phyloP scores from a whole-genome alignment of 2,329 filamentous ascomycete genomes.

The Elsinoe ampelina region DNA sequence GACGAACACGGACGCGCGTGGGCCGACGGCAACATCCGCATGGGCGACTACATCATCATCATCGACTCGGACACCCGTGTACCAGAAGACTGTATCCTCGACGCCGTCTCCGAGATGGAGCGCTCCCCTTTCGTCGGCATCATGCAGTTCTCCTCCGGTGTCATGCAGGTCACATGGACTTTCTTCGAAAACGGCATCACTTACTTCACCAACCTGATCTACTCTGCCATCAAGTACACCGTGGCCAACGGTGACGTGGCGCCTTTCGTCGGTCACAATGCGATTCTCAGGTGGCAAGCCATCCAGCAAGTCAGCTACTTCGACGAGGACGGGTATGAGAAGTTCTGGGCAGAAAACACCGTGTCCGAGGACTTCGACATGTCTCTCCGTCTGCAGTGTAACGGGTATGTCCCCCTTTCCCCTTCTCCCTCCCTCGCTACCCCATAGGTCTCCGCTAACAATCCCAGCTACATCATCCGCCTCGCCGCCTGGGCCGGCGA shows the following conservation, averaged over 20 bases:
- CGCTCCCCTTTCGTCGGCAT: slow-evolving; percentile 60
- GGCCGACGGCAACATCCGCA: slow-evolving; percentile 52
- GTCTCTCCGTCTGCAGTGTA: slow-evolving; percentile 59
- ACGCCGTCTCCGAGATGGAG: slow-evolving; percentile 64
- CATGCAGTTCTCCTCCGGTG: slow-evolving; percentile 62
- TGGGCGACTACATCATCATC: slow-evolving; percentile 56
- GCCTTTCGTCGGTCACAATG: slow-evolving; percentile 71
- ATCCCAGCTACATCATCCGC: slow-evolving; percentile 51
- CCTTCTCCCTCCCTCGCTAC: too few species aligned
- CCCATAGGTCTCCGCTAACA: slow-evolving; percentile 22
- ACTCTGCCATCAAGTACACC: slow-evolving; percentile 61
- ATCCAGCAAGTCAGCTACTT: slow-evolving; percentile 49
- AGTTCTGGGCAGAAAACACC: slow-evolving; percentile 66
- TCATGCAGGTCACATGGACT: slow-evolving; percentile 65
- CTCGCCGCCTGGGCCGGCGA: slow-evolving; percentile 59
- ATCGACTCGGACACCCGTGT: slow-evolving; percentile 63
- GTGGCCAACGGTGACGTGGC: slow-evolving; percentile 63
- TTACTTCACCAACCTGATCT: slow-evolving; percentile 72
- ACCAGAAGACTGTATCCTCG: slow-evolving; percentile 57
- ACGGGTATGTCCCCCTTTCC: slow-evolving; percentile 25
- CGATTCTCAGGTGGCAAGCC: slow-evolving; percentile 61
- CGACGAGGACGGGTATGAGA: slow-evolving; percentile 51
- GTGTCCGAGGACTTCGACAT: slow-evolving; percentile 75
- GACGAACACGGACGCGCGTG: slow-evolving; percentile 47
- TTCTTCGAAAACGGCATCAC: slow-evolving; percentile 71